Base-by-base conservation (phyloP, 768 basidiomycete species). In the Sporobolomyces phaffii region DNA sequence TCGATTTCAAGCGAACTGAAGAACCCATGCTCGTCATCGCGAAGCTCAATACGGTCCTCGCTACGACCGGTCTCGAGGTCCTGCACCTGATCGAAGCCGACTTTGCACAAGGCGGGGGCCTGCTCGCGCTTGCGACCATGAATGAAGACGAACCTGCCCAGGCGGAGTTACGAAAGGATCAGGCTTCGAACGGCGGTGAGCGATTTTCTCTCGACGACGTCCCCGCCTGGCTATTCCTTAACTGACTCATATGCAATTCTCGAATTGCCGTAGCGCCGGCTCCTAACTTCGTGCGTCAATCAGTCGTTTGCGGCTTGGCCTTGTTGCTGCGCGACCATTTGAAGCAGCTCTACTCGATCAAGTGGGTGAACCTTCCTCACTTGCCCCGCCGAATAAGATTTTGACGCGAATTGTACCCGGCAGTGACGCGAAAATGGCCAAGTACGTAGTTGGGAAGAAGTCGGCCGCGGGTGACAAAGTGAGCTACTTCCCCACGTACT, bases 1-100 rank as follows among this genome's bases (percentile, higher is more conserved):
- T 99, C 66, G 92, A 98, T 38, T 98, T 93, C 81, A 97, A 91
- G 80, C 90, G 90, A 0, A 87, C 88, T 73, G 96, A 99, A 77
- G 96, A 98, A 78, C 86, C 87, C 7, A 79, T 97, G 58, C 86
- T 88, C 7, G 86, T 97, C 28, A 84, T 96, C 75, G 88, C 87
- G 65, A 82, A 83, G 60, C 81, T 93, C 62, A 91, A 89, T 13
- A 79, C 83, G 22, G 82, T 87, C 28, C 81, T 90, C 50, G 92
- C 87, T 2, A 88, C 86, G 3, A 83, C 84, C 14, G 94, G 89
- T 60, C 86, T 86, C 82, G 89, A 89, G 73, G 78, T 89, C n/a
- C 81, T 90, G 0, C 84, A 89, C 69, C 78, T 90, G 14, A 81
- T 87, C 33, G 80, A 83, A 11, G 85, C 87, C 60, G 78, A 49